These are phyloP conservation scores for Esteya vermicola DNA, from an alignment of 2,329 filamentous ascomycete genomes.

Conservation along the genomic window DNA sequence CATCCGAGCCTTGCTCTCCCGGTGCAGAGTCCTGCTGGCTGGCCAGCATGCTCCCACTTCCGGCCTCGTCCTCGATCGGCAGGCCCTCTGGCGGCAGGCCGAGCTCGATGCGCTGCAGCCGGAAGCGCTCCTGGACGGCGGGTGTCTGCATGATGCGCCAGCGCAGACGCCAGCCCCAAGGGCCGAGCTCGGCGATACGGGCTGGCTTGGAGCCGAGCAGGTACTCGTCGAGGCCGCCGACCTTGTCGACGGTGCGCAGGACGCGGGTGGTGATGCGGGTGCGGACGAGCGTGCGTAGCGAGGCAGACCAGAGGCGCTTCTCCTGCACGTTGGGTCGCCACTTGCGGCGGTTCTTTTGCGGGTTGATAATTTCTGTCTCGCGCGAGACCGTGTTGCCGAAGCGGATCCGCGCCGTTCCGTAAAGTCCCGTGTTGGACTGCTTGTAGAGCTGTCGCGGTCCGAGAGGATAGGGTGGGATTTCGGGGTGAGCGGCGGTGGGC, in stretches of 20 bases:
- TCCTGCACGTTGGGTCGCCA: constrained; percentile 65
- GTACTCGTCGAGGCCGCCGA: constrained; percentile 85
- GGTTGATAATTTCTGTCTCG: constrained; percentile 38
- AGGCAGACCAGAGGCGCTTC: constrained; percentile 52
- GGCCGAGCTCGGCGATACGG: constrained; percentile 73
- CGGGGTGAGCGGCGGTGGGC: constrained; percentile 23
- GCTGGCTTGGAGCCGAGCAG: constrained; percentile 65
- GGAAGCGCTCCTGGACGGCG: constrained; percentile 50
- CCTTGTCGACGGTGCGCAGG: constrained; percentile 62
- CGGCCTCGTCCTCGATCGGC: constrained; percentile 4
- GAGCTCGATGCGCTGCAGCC: constrained; percentile 46
- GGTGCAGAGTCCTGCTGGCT: too few relatives aligned
- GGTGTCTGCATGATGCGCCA: constrained; percentile 78
- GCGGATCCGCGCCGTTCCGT: constrained; percentile 55
- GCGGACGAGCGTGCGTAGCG: constrained; percentile 48
- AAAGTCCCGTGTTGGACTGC: constrained; percentile 64
- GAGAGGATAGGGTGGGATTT: constrained; percentile 55
- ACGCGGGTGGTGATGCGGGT: constrained; percentile 57
- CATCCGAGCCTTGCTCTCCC: too few relatives aligned
- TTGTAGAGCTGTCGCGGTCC: constrained; percentile 59
- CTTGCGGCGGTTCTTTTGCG: constrained; percentile 48
- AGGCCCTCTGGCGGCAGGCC: constrained; percentile 41
- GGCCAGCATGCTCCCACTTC: constrained; percentile 13
- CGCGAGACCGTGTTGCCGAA: constrained; percentile 66
- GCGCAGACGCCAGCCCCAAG: constrained; percentile 78